Base-by-base conservation (phyloP, 805 yeast species). In the Metschnikowia reukaufii region DNA sequence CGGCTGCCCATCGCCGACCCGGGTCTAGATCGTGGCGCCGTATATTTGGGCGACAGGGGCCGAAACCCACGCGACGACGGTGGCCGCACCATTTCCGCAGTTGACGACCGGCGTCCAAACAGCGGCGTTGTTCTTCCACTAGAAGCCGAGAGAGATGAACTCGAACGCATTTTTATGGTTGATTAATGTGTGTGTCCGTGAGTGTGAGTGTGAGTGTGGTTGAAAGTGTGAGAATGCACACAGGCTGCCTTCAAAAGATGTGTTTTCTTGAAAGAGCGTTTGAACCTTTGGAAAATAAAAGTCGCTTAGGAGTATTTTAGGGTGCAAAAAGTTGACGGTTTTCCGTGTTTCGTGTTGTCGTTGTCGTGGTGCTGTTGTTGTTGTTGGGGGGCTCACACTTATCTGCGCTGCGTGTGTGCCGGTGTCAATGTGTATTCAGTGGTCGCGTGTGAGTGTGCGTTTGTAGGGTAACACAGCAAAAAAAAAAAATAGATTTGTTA, bases 1-100 rank as follows among this genome's bases (percentile, higher is more conserved):
- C 76, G 56, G 47, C 58, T 58, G 9, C 71, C 67, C 60, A 67
- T 51, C 3, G 74, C 60, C 0, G 74, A 68, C 15, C 65, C 62
- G 1, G 74, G 73, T 19, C 75, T 49, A 3, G 72, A 61, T 25
- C 64, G 44, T 6, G 54, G 23, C 2, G 43, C 21, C n/a, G 45
- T 40, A 2, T 52, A 45, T 27, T 64, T 50, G 4, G 74, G 70
- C 17, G 72, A 64, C 18, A 64, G 63, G 4, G 72, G 66, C 15
- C 69, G 51, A 46, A 44, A 55, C 6, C 58, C 48, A 35, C 72
- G 48, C 5, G 71, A 51, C 0, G 67, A 62, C 4, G 62, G 64
- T 2, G 72, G 70, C 15, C 70, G 52, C 36, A 64, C 56, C 25
- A 62, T 49, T 38, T 66, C 72, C 17, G 44, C 35, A 15, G 44